Evolutionary conservation across 2,329 filamentous ascomycete species (phyloP).

Genomic region (Xylariaceae sp.): DNA sequence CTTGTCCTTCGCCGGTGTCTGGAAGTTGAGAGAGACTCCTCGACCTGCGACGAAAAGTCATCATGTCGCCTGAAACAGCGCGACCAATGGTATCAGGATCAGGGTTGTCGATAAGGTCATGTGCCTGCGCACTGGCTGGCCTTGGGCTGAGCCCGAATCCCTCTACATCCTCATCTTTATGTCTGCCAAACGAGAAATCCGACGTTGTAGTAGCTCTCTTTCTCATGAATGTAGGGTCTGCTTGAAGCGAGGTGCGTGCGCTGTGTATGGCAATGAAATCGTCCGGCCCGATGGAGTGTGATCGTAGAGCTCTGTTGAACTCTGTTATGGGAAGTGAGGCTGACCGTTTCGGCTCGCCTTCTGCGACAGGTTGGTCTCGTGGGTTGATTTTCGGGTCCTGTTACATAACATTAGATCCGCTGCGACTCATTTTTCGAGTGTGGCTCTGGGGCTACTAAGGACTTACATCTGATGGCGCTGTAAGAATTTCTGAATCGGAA

Average conservation of each 20-base stretch:
- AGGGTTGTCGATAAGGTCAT: slow-evolving; percentile 38
- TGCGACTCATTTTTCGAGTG: too few species aligned
- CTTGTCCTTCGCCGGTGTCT: slow-evolving; percentile 34
- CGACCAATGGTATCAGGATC: slow-evolving; percentile 56
- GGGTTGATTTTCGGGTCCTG: slow-evolving; percentile 39
- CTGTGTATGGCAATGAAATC: slow-evolving; percentile 52
- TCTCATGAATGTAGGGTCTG: slow-evolving; percentile 38
- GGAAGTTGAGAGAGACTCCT: slow-evolving; percentile 56
- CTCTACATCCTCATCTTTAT: slow-evolving; percentile 38
- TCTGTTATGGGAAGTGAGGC: slow-evolving; percentile 58
- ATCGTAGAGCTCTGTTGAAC: slow-evolving; percentile 56
- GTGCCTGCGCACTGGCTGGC: slow-evolving; percentile 57
- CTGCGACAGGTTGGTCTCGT: slow-evolving; percentile 27
- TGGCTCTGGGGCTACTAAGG: too few species aligned
- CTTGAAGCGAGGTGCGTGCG: slow-evolving; percentile 50
- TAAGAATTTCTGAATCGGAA: slow-evolving; percentile 26
- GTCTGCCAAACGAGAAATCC: slow-evolving; percentile 37
- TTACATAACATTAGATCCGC: too few species aligned
- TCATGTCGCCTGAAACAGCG: slow-evolving; percentile 55
- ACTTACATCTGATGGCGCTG: slow-evolving; percentile 24
- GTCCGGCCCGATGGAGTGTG: slow-evolving; percentile 56
- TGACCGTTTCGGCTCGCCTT: slow-evolving; percentile 48
- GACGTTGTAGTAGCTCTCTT: slow-evolving; percentile 42
- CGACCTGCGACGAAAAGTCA: slow-evolving; percentile 50
- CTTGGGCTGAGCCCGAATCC: slow-evolving; percentile 56